Base-by-base conservation (phyloP, 768 basidiomycete genomes). In the Agaricus blazei region DNA sequence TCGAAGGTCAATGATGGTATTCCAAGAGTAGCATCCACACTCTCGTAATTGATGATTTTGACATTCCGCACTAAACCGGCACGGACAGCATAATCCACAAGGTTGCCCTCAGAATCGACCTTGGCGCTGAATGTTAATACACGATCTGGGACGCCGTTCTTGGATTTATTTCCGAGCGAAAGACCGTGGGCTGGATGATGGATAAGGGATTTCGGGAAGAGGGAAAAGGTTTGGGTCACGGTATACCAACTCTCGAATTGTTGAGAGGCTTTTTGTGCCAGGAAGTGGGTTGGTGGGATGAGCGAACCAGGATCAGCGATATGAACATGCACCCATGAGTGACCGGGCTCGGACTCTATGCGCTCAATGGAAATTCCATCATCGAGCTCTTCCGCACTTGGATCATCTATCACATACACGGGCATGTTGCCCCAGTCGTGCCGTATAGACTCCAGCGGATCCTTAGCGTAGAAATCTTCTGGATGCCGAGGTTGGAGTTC, bases 261-360 rank as follows among this genome's bases (percentile, higher is more conserved):
- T 44, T 71, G 63, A 4, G 76, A 72, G 0, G 95, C 95, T 4
- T 74, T 68, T 27, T 74, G 69, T 1, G 88, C 77, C 2, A 93
- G 64, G 5, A 71, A 60, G 65, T 95, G 87, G 1, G 75, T 76
- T 0, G 88, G 89, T 19, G 85, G 87, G 26, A 99, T 76, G 47
- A 87, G 60, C 9, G 85, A 74, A 1, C 92, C 93, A 0, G 95
- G 95, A 67, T 99, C 97, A 9, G 97, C 95, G 54, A 99, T 79
- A 65, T 98, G 97, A 26, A 88, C 76, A 62, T 98, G 95, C 9
- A 96, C 65, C 96, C 97, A 98, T 44, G 71, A 65, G 19, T 68
- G 75, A 14, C 75, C 79, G 2, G 82, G 81, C 47, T 88, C 83
- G 3, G 71, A 70, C 4, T 79, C 75, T 31, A 87, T 76, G n/a